phyloP scores from a whole-genome alignment of 495 filamentous ascomycete species.

The Endocarpon pusillum region DNA sequence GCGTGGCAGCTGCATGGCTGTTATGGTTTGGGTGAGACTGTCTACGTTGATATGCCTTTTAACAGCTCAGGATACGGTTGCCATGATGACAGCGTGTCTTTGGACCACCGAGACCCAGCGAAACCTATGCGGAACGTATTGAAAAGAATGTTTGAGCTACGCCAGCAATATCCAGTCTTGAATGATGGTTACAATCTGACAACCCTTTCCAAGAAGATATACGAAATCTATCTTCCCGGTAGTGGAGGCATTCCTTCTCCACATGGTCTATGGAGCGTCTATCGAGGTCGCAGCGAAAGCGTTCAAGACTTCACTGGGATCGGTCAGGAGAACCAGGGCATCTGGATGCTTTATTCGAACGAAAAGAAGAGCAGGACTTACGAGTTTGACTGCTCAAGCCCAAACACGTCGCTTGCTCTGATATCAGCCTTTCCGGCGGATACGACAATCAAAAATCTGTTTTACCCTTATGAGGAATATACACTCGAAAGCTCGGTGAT shows the following conservation, averaged over 20 bases:
- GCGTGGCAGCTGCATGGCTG: conserved; percentile 37
- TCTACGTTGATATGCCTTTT: conserved; percentile 28
- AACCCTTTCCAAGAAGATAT: conserved; percentile 25
- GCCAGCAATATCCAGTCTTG: conserved; percentile 27
- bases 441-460: conserved; percentile 29
- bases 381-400: conserved; percentile 22
- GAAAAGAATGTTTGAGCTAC: conserved; percentile 31
- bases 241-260: conserved; percentile 25
- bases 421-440: conserved; percentile 24
- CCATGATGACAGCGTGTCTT: conserved; percentile 29
- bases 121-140: conserved; percentile 32
- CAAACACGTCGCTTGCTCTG: conserved; percentile 14
- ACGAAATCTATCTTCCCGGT: conserved; percentile 27
- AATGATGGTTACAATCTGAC: conserved; percentile 29
- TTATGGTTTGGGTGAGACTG: conserved; percentile 27
- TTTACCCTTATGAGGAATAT: conserved; percentile 34
- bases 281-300: conserved; percentile 15
- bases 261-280: conserved; percentile 30
- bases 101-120: conserved; percentile 35
- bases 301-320: conserved; percentile 25
- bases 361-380: conserved; percentile 25
- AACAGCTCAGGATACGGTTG: conserved; percentile 26
- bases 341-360: conserved; percentile 35
- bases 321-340: conserved; percentile 23
- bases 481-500: conserved; percentile 13